Evolutionary conservation across 2,329 filamentous ascomycete genomes (phyloP).

Genomic region (Cytospora chrysosperma): DNA sequence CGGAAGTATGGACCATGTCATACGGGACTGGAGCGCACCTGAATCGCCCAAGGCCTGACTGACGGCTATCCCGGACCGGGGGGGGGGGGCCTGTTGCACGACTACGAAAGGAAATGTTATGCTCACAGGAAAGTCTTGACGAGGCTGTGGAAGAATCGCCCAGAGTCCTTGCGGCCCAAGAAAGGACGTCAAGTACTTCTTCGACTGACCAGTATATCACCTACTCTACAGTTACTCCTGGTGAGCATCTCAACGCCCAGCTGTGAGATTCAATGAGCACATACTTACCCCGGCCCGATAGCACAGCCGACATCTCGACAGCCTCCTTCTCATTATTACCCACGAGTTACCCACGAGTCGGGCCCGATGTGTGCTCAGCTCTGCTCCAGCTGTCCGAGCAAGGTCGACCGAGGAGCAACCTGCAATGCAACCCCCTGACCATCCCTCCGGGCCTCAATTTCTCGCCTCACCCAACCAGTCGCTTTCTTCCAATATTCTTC

Average conservation of each 20-base stretch:
- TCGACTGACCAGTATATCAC: neutral
- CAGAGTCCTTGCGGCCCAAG: neutral
- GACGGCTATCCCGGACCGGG: neutral
- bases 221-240: neutral
- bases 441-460: slow-evolving; percentile 6
- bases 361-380: neutral
- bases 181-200: neutral
- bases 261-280: neutral
- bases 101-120: neutral
- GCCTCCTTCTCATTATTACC: neutral
- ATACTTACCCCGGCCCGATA: neutral
- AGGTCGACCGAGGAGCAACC: neutral
- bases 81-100: neutral
- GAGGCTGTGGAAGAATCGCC: neutral
- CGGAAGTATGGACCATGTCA: neutral
- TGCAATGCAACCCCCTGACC: slow-evolving; percentile 1
- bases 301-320: neutral
- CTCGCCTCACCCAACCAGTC: slow-evolving; percentile 11
- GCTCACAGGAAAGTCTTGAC: neutral
- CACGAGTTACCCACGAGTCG: neutral
- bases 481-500: neutral
- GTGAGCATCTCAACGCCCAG: neutral
- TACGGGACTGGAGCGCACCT: neutral
- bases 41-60: neutral
- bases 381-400: neutral